A percentile compares a stretch with the other conserved stretches of the same genome.
Evolutionary conservation across 2,329 filamentous ascomycete species (phyloP).

Genomic region (Ambrosiella cleistominuta): DNA sequence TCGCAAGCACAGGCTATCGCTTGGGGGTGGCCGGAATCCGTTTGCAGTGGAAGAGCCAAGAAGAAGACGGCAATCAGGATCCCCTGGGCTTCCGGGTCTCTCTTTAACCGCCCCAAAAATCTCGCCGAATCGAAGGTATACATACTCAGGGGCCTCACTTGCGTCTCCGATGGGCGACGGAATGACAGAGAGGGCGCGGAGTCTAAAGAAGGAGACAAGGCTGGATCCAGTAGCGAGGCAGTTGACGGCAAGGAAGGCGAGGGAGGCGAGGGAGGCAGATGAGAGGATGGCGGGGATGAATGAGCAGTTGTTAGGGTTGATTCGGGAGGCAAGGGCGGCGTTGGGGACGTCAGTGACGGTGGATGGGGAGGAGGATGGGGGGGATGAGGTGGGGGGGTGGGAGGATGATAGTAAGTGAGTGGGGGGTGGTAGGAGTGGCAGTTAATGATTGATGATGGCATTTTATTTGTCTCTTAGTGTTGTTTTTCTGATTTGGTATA

Average conservation of each 20-base stretch:
- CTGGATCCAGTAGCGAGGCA: conserved; percentile 52
- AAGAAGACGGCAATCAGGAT: background rate
- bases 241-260: conserved; percentile 52
- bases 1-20: background rate
- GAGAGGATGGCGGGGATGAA: conserved; percentile 66
- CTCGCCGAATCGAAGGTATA: background rate
- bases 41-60: background rate
- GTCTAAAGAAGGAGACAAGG: conserved; percentile 22
- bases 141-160: background rate
- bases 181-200: conserved; percentile 13
- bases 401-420: conserved; percentile 4
- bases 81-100: background rate
- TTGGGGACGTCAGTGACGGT: conserved; percentile 58
- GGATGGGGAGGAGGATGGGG: conserved; percentile 29
- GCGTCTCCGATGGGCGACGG: background rate
- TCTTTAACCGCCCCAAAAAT: background rate
- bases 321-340: conserved; percentile 73
- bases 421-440: background rate
- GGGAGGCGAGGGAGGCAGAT: conserved; percentile 63
- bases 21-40: conserved; percentile 5
- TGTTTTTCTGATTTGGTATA: no score
- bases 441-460: background rate
- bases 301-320: conserved; percentile 65
- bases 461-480: conserved; percentile 10
- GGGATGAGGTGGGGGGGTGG: conserved; percentile 15